Conservation (phyloP, 2,329 filamentous ascomycete species). For the Colletotrichum scovillei region DNA sequence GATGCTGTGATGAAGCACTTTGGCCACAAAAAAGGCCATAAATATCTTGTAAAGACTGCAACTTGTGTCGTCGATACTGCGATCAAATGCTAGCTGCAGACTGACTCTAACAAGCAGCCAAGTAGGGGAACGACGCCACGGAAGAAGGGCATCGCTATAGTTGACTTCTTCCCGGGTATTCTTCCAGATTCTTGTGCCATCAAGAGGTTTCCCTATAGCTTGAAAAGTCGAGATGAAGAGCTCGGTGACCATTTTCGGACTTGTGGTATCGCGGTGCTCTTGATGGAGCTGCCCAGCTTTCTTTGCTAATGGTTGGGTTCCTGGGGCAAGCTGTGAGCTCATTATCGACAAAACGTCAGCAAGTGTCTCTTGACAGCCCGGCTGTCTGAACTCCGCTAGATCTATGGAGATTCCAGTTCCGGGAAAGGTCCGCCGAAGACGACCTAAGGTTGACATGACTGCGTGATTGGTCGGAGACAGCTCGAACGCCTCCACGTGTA, state of each 20-base stretch:
- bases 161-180: slow-evolving; percentile 66
- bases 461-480: slow-evolving; percentile 42
- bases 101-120: slow-evolving; percentile 67
- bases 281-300: slow-evolving; percentile 51
- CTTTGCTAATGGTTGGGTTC: slow-evolving; percentile 35
- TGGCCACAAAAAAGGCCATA: slow-evolving; percentile 58
- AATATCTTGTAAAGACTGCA: slow-evolving; percentile 59
- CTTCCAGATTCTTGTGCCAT: slow-evolving; percentile 54
- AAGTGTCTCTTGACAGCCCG: slow-evolving; percentile 37
- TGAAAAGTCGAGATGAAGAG: slow-evolving; percentile 54
- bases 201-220: slow-evolving; percentile 47
- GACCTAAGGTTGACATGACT: slow-evolving; percentile 43
- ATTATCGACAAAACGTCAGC: slow-evolving; percentile 42
- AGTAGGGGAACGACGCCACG: slow-evolving; percentile 63
- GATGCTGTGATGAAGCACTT: slow-evolving; percentile 45
- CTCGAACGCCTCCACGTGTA: slow-evolving; percentile 49
- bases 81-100: slow-evolving; percentile 49
- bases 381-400: slow-evolving; percentile 18
- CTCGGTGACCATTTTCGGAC: slow-evolving; percentile 64
- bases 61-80: slow-evolving; percentile 17
- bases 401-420: slow-evolving; percentile 39
- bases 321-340: slow-evolving; percentile 41
- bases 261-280: slow-evolving; percentile 59
- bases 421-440: slow-evolving; percentile 45
- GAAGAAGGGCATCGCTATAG: slow-evolving; percentile 46